phyloP scores from a whole-genome alignment of 495 filamentous ascomycete species.

The Tuber indicum region DNA sequence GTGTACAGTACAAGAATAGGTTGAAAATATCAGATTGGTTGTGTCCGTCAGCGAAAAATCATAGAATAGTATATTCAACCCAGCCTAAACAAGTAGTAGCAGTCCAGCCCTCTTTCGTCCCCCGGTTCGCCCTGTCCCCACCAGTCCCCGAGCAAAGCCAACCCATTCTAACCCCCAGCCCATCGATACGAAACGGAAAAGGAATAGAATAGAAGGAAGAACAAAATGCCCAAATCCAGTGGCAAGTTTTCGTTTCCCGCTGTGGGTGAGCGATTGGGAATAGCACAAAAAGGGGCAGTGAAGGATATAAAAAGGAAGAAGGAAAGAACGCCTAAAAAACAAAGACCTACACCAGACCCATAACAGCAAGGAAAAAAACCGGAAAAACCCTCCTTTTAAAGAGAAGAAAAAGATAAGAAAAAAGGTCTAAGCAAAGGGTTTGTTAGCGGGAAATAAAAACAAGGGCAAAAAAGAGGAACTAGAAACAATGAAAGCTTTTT shows the following conservation, averaged over 20 bases:
- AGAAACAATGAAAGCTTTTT: conserved; percentile 43
- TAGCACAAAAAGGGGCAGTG: not conserved
- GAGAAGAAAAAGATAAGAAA: conserved; percentile 14
- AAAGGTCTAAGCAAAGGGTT: not conserved
- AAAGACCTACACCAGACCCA: not conserved
- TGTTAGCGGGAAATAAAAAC: conserved; percentile 14
- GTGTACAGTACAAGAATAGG: conserved; percentile 4
- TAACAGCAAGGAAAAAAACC: conserved; percentile 12
- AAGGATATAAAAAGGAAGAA: conserved; percentile 1
- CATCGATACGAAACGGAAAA: not conserved
- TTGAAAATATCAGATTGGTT: not conserved
- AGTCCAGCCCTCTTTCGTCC: not conserved
- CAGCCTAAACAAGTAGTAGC: not conserved
- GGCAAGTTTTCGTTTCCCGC: not conserved
- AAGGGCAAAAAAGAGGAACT: conserved; percentile 26
- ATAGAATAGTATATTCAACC: conserved; percentile 2
- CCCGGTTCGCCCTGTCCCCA: not conserved
- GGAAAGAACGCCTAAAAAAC: not conserved
- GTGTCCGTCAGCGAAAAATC: not conserved
- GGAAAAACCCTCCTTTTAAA: conserved; percentile 7
- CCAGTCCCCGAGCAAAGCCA: not conserved
- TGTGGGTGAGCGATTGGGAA: not conserved
- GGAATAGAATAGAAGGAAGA: not conserved
- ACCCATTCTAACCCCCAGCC: not conserved
- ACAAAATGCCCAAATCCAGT: not conserved